Conservation (phyloP, 345 rosid genomes). For the Salix dunnii region DNA sequence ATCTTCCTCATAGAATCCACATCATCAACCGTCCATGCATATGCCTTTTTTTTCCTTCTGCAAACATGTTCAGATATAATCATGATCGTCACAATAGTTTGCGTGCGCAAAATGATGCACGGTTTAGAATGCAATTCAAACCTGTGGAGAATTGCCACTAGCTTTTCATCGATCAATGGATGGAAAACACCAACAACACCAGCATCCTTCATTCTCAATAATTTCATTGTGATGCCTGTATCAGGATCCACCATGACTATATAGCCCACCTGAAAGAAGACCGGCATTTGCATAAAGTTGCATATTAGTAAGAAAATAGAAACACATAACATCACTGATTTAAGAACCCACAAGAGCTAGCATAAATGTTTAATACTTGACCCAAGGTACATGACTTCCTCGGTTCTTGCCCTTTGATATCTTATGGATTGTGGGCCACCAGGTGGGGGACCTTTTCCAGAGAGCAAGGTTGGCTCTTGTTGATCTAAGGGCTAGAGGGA, state of each 20-base stretch:
- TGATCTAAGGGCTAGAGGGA: too few relatives aligned
- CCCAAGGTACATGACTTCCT: too few relatives aligned
- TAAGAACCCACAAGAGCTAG: too few relatives aligned
- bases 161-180: constrained; percentile 58
- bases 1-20: constrained; percentile 62
- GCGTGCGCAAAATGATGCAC: not conserved
- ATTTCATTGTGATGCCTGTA: constrained; percentile 50
- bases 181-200: constrained; percentile 76
- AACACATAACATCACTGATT: too few relatives aligned
- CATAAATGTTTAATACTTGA: too few relatives aligned
- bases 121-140: constrained; percentile 21
- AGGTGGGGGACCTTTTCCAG: too few relatives aligned
- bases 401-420: too few relatives aligned
- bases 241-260: constrained; percentile 74
- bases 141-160: constrained; percentile 59
- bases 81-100: not conserved
- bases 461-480: too few relatives aligned
- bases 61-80: constrained; percentile 6
- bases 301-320: too few relatives aligned
- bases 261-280: constrained; percentile 70
- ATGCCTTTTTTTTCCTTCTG: constrained; percentile 73
- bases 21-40: constrained; percentile 90
- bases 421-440: too few relatives aligned
- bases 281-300: not conserved
- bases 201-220: constrained; percentile 76